Conservation (phyloP, 2,329 filamentous ascomycete genomes). For the Ciborinia camelliae region DNA sequence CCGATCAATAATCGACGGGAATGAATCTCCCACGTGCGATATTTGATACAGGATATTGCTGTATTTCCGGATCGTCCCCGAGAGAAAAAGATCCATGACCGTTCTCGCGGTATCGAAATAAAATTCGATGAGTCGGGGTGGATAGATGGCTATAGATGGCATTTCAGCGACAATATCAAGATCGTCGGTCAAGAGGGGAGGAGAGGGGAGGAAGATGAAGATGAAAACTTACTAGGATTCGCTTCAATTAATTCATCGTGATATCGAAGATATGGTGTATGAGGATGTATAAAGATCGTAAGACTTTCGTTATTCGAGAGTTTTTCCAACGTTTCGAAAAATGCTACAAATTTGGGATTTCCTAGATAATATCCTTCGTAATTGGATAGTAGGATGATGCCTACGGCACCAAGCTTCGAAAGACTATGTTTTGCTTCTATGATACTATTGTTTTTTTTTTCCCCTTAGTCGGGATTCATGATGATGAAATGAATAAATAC, state of each 20-base stretch:
- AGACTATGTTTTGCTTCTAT: neutral
- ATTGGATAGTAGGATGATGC: constrained; percentile 1
- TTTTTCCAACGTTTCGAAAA: neutral
- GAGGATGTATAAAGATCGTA: constrained; percentile 8
- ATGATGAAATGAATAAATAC: no score
- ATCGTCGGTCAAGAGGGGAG: neutral
- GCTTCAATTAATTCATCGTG: constrained; percentile 2
- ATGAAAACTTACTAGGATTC: constrained; percentile 2
- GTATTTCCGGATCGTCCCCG: neutral
- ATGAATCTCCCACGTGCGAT: neutral
- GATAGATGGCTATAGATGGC: neutral
- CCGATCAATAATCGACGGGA: constrained; percentile 9
- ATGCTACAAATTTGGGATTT: neutral
- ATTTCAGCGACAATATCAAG: neutral
- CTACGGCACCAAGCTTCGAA: neutral
- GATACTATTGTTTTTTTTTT: neutral
- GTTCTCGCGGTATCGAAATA: constrained; percentile 12
- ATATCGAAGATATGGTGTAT: neutral
- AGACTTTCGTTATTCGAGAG: neutral
- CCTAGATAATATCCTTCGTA: constrained; percentile 3
- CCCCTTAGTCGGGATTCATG: no score
- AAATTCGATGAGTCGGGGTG: neutral
- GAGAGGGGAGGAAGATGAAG: neutral
- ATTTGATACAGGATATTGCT: constrained; percentile 3
- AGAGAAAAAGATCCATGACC: neutral